Percentiles rank a stretch among this genome's conserved stretches.
phyloP scores from a whole-genome alignment of 768 basidiomycete species.

The Macrolepiota albuminosa region DNA sequence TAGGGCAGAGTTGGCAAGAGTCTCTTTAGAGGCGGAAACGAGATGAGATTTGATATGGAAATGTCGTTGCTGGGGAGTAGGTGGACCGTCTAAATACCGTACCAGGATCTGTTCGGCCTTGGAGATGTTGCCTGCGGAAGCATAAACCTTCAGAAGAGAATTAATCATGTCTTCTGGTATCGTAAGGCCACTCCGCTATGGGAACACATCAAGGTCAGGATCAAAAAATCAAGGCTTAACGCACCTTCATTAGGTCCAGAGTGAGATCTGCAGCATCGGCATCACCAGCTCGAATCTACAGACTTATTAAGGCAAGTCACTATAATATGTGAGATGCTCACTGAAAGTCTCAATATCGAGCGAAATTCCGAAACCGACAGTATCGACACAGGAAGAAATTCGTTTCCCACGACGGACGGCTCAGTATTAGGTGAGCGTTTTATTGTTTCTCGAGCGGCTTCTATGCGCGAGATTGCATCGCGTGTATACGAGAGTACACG shows the following conservation, averaged over 20 bases:
- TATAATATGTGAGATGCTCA: slow-evolving; percentile 22
- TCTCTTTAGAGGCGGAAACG: slow-evolving; percentile 37
- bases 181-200: slow-evolving; percentile 36
- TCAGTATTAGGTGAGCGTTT: slow-evolving; percentile 10
- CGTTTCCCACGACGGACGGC: slow-evolving; percentile 9
- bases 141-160: slow-evolving; percentile 44
- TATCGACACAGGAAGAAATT: slow-evolving; percentile 36
- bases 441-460: slow-evolving; percentile 20
- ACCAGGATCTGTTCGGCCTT: slow-evolving; percentile 42
- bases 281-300: slow-evolving; percentile 46
- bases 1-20: slow-evolving; percentile 61
- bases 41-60: slow-evolving; percentile 71
- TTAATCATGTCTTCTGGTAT: slow-evolving; percentile 42
- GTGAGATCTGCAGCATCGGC: slow-evolving; percentile 41
- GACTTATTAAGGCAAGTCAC: slow-evolving; percentile 2
- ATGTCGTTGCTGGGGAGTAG: slow-evolving; percentile 57
- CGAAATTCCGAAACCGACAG: slow-evolving; percentile 50
- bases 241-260: slow-evolving; percentile 53
- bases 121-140: slow-evolving; percentile 37
- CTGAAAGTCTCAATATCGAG: slow-evolving; percentile 47
- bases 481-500: slow-evolving; percentile 31
- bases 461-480: slow-evolving; percentile 29
- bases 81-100: slow-evolving; percentile 33
- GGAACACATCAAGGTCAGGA: neutral
- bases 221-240: neutral